Evolutionary conservation across 139 green algal species (phyloP).

Genomic region (Coelastrella sp.): DNA sequence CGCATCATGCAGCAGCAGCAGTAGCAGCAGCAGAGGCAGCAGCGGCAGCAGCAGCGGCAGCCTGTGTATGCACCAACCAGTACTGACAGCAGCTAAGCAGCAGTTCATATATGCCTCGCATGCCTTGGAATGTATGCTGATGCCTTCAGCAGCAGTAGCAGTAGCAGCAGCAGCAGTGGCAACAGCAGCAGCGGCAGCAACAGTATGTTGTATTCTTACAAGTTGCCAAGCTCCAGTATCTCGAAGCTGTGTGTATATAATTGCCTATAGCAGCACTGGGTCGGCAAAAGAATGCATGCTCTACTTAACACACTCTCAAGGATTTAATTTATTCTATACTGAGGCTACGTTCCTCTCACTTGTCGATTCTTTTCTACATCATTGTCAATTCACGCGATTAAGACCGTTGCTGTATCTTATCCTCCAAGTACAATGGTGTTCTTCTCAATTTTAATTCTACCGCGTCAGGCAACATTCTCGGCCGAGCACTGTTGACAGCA

Average conservation of each 20-base stretch:
- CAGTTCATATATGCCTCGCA: background rate
- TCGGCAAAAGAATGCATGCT: too few species aligned
- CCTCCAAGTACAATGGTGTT: too few species aligned
- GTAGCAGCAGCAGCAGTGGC: background rate
- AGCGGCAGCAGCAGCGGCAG: background rate
- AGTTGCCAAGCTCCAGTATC: background rate
- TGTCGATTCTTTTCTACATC: too few species aligned
- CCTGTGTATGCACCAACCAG: background rate
- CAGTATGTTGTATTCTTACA: background rate
- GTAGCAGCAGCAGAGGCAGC: background rate
- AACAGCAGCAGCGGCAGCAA: background rate
- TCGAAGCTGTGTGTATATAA: background rate
- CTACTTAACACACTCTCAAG: too few species aligned
- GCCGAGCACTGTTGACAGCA: constrained; percentile 9
- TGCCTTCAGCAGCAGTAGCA: background rate
- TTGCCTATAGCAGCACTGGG: background rate
- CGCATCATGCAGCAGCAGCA: background rate
- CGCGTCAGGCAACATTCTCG: background rate
- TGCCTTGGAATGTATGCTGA: background rate
- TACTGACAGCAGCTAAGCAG: background rate
- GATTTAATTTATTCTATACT: too few species aligned
- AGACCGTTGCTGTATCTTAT: too few species aligned
- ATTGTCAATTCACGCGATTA: too few species aligned
- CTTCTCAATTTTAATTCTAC: background rate
- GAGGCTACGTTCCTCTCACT: too few species aligned